These are phyloP conservation scores for Metarhizium robertsii DNA, from an alignment of 2,329 filamentous ascomycete genomes.

Conservation along the genomic window DNA sequence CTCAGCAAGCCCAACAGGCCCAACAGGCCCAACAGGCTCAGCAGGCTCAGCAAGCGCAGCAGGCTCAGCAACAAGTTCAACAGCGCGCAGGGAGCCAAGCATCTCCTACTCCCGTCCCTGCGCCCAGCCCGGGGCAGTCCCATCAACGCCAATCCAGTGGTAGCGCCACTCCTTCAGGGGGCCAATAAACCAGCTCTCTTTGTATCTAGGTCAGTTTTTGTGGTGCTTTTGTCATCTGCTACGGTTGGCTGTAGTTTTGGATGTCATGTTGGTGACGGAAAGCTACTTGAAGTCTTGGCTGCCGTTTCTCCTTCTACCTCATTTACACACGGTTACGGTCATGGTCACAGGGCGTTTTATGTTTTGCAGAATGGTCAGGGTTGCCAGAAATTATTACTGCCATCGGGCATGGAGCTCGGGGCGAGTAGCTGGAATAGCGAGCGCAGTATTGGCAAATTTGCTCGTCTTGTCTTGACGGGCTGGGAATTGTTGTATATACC, in stretches of 20 bases:
- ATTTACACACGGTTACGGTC: not conserved
- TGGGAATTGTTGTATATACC: not conserved
- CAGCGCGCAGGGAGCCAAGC: slow-evolving; percentile 18
- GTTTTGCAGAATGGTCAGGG: not conserved
- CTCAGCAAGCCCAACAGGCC: slow-evolving; percentile 5
- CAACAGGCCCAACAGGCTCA: too few relatives aligned
- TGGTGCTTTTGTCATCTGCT: not conserved
- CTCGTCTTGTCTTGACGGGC: not conserved
- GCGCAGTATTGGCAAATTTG: not conserved
- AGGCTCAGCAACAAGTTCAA: slow-evolving; percentile 10
- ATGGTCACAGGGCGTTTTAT: not conserved
- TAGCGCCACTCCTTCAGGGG: slow-evolving; percentile 24
- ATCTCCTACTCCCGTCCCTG: slow-evolving; percentile 12
- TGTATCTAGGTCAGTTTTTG: not conserved
- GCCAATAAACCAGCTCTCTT: not conserved
- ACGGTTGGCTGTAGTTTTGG: not conserved
- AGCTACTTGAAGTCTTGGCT: not conserved
- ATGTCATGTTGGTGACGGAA: not conserved
- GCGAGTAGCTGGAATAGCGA: not conserved
- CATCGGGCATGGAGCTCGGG: not conserved
- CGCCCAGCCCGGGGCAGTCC: slow-evolving; percentile 12
- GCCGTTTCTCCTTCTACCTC: not conserved
- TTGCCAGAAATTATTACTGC: not conserved
- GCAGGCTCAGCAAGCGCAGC: slow-evolving; percentile 13
- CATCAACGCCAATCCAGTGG: slow-evolving; percentile 28